Evolutionary conservation across 805 yeast genomes (phyloP), one percentile per base, ranked within the genome.

Genomic region (Hanseniaspora guilliermondii): DNA sequence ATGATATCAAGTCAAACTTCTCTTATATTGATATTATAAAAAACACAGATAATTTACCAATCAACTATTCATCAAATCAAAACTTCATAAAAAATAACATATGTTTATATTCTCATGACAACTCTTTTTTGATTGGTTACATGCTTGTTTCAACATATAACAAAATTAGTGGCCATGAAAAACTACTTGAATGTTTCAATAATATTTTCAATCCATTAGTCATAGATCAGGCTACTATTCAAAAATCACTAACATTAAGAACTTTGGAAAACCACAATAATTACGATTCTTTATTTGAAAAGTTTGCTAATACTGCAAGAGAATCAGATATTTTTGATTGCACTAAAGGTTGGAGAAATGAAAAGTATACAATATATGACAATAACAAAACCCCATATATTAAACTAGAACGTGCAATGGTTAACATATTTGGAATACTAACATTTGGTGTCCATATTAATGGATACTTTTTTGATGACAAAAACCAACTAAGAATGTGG

Each of bases 371-470:
- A 0, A 79, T 89, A 5, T 87, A 82, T 67, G 74, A 76, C 54
- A 80, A 82, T 0, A 57, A 70, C 0, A 69, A 71, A 17, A 58
- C 55, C 0, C 83, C 84, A 0, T 93, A 91, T 62, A 68, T 87
- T 59, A 69, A 73, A 5, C 67, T 87, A 4, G 98, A 93, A 65
- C 73, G 98, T 41, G 82, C 96, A 0, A 78, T 87, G 56, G 78
- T 94, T 14, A 84, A 86, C 1, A 67, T 87, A 14, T 64, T 91
- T 41, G 98, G 98, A 0, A 83, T 93, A 11, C 80, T 85, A 0
- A 87, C 95, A 57, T 88, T 87, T 65, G 98, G 98, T 0, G 82
- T 83, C 4, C 97, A 93, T 65, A 73, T 89, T 27, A 85, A 79
- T 60, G 97, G 97, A 1, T 93, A 79, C 60, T 72, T 83, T 0